These are phyloP conservation scores for Xylariaceae sp. DNA, from an alignment of 2,329 filamentous ascomycete species.

Conservation along the genomic window DNA sequence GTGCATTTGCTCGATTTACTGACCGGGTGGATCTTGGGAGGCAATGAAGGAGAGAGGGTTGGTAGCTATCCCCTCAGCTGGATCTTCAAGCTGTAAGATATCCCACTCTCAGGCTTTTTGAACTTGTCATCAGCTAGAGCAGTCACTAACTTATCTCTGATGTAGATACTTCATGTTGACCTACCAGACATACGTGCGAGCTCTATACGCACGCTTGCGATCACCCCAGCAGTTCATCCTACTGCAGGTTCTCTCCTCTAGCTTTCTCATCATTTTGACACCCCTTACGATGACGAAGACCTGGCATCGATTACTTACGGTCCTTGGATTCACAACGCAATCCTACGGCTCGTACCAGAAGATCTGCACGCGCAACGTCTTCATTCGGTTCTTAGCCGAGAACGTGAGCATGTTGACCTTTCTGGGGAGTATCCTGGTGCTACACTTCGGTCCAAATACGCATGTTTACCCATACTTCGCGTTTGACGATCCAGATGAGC, in stretches of 20 bases:
- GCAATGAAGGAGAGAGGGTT: slow-evolving; percentile 61
- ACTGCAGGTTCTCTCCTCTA: slow-evolving; percentile 61
- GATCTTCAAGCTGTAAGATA: slow-evolving; percentile 63
- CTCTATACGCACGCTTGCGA: slow-evolving; percentile 63
- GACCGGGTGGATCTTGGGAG: slow-evolving; percentile 64
- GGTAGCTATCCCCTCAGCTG: slow-evolving; percentile 67
- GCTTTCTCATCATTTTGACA: slow-evolving; percentile 58
- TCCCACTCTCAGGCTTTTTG: neutral
- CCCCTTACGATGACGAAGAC: slow-evolving; percentile 60
- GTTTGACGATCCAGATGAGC: slow-evolving; percentile 47
- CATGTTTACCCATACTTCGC: slow-evolving; percentile 67
- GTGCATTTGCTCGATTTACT: slow-evolving; percentile 62
- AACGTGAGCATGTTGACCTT: slow-evolving; percentile 67
- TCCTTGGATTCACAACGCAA: slow-evolving; percentile 54
- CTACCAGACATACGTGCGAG: slow-evolving; percentile 68
- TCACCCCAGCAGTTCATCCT: slow-evolving; percentile 62
- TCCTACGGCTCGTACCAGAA: slow-evolving; percentile 63
- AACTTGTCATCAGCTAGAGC: neutral
- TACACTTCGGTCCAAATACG: slow-evolving; percentile 65
- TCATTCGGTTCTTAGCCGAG: slow-evolving; percentile 63
- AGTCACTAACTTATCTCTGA: slow-evolving; percentile 14
- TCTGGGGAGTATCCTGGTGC: slow-evolving; percentile 59
- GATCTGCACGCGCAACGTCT: slow-evolving; percentile 62
- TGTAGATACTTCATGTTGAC: slow-evolving; percentile 46
- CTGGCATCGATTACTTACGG: slow-evolving; percentile 52